phyloP scores from a whole-genome alignment of 495 filamentous ascomycete genomes.

The Neurospora sublineolata region DNA sequence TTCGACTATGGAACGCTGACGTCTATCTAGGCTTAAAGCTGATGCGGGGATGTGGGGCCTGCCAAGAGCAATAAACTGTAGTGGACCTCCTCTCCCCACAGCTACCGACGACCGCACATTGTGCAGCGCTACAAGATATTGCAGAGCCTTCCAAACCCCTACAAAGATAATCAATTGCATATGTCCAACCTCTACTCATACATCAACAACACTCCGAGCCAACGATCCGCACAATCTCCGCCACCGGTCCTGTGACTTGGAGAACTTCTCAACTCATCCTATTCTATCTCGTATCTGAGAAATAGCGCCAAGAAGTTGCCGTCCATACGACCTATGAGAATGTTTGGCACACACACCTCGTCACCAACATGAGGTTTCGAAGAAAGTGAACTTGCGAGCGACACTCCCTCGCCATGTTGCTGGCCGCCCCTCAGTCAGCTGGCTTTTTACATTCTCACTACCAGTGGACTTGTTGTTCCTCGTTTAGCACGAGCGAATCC shows the following conservation, averaged over 20 bases:
- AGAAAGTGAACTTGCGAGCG: background rate
- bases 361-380: background rate
- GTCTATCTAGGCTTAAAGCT: background rate
- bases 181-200: background rate
- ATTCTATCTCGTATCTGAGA: background rate
- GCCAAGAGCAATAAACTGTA: background rate
- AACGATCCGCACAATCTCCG: background rate
- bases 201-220: background rate
- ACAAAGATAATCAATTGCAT: background rate
- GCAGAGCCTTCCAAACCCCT: background rate
- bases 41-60: background rate
- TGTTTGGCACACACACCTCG: background rate
- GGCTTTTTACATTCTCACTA: accelerated
- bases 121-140: background rate
- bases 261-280: background rate
- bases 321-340: background rate
- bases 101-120: background rate
- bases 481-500: background rate
- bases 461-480: accelerated
- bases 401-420: background rate
- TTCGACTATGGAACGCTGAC: background rate
- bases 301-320: background rate
- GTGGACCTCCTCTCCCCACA: background rate
- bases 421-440: accelerated
- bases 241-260: background rate